These are phyloP conservation scores for Vitis amurensis DNA, from an alignment of 164 flowering plant genomes.

Conservation along the genomic window DNA sequence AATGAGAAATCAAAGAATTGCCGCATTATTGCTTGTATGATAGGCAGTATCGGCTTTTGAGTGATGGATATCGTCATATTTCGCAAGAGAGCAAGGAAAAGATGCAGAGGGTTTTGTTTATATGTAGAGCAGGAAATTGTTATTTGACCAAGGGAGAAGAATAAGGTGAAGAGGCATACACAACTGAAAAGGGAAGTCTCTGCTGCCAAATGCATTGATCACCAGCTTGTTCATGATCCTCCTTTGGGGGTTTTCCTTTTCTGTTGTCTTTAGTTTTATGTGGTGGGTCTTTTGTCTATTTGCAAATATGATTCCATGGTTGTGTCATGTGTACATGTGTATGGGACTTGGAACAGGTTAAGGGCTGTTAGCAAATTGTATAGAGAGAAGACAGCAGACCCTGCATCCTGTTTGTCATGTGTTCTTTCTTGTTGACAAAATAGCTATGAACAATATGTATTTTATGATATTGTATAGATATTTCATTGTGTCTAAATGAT, in stretches of 20 bases:
- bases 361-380: conserved; percentile 21
- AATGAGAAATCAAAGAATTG: conserved; percentile 3
- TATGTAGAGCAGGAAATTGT: conserved; percentile 24
- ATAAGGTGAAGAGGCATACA: conserved; percentile 25
- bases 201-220: conserved; percentile 17
- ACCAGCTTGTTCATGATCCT: conserved; percentile 18
- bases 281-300: conserved; percentile 7
- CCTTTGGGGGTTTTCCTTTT: conserved; percentile 9
- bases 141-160: conserved; percentile 19
- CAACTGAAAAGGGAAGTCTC: conserved; percentile 16
- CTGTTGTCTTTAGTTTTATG: conserved; percentile 2
- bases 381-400: conserved; percentile 11
- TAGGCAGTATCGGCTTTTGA: conserved; percentile 32
- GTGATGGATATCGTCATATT: conserved; percentile 20
- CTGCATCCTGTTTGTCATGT: background rate
- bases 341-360: background rate
- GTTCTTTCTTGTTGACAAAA: background rate
- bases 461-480: background rate
- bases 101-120: conserved; percentile 22
- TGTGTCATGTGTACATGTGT: conserved; percentile 8
- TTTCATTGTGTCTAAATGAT: background rate
- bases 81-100: conserved; percentile 15
- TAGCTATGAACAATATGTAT: background rate
- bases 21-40: conserved; percentile 13
- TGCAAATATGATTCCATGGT: conserved; percentile 12